phyloP scores from a whole-genome alignment of 2,329 filamentous ascomycete species.

The Fusarium sp. region DNA sequence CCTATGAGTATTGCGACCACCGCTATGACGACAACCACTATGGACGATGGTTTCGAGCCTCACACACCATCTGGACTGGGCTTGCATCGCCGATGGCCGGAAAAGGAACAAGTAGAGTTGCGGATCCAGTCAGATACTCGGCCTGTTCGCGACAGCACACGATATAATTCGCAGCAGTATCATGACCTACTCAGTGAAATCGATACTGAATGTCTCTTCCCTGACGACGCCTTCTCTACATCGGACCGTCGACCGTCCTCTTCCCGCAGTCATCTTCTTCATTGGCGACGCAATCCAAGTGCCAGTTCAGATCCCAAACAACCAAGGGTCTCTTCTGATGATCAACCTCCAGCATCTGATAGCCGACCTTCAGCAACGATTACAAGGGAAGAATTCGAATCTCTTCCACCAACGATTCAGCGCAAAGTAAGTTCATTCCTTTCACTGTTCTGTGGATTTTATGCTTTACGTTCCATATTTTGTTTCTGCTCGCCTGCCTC shows the following conservation, averaged over 20 bases:
- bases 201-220: constrained; percentile 37
- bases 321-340: constrained; percentile 43
- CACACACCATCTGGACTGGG: constrained; percentile 14
- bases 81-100: constrained; percentile 26
- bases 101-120: constrained; percentile 36
- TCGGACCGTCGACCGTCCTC: constrained; percentile 44
- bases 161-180: constrained; percentile 27
- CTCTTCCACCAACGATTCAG: constrained; percentile 64
- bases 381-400: constrained; percentile 59
- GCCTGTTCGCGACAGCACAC: constrained; percentile 15
- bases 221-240: constrained; percentile 26
- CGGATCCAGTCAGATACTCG: constrained; percentile 25
- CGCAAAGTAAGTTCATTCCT: constrained; percentile 63
- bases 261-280: constrained; percentile 43
- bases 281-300: constrained; percentile 38
- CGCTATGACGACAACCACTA: constrained; percentile 26
- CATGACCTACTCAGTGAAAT: constrained; percentile 41
- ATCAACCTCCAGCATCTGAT: constrained; percentile 27
- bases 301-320: constrained; percentile 33
- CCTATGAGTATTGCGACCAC: constrained; percentile 42
- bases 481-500: constrained; percentile 14
- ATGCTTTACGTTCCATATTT: constrained; percentile 5
- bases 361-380: constrained; percentile 46
- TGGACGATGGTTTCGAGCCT: constrained; percentile 12
- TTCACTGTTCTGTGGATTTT: constrained; percentile 18